Evolutionary conservation across 306 rosid genomes (phyloP), one percentile per base, ranked within the genome.

Genomic region (Gleditsia sinensis): DNA sequence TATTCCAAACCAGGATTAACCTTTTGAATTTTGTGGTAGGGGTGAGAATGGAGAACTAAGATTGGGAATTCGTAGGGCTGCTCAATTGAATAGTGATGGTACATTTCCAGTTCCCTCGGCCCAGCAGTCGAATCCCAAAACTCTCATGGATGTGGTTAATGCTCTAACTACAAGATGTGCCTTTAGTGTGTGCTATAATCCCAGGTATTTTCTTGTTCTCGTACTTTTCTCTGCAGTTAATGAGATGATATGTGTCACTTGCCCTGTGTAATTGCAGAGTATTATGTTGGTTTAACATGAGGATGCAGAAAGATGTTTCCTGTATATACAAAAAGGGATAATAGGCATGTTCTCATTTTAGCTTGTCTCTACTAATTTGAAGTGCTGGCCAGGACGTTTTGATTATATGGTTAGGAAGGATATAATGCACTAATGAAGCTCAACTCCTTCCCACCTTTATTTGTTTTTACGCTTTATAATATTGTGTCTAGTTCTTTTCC

Each of bases 1-100:
- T 51, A 14, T n/a, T 4, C 39, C 16, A 3, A 54, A 4, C 24
- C 57, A 9, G 11, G 16, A 11, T 24, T 17, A 27, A 69, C 63
- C 3, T 6, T 77, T 28, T 66, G 14, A 69, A 34, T 54, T 68
- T 42, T 12, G 11, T 69, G 51, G 36, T 76, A 93, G 98, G 89
- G 98, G 91, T 24, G 88, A 88, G 7, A 93, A 93, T 75, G 98
- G 98, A 42, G 98, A 87, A 53, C 72, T 93, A 82, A 86, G 98
- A 57, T 72, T 93, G 66, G 98, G 98, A 67, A 83, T 93, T 51
- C 88, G 98, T 72, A 81, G 97, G 81, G 97, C 93, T 6, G 81
- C 84, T 62, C 98, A 87, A 59, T 81, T 90, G 61, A 93, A 93
- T 86, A 81, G 49, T 50, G 80, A 81, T 13, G 59, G 86, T 32